A percentile compares a stretch with the other conserved stretches of the same genome.
Conservation (phyloP, 192 early-diverging fungal genomes). For the Podila epicladia region DNA sequence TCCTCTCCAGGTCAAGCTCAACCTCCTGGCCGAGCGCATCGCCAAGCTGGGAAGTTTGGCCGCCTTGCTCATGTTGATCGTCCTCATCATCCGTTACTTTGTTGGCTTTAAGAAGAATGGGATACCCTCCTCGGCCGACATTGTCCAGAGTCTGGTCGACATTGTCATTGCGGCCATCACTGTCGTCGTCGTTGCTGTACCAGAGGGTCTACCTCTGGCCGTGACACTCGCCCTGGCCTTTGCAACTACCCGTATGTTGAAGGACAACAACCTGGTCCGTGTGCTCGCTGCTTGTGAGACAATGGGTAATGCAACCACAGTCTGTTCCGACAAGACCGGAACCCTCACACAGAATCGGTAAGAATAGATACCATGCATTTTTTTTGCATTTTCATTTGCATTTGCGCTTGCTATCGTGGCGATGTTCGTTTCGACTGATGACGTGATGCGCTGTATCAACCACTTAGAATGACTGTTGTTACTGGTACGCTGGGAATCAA, state of each 20-base stretch:
- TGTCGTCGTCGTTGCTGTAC: constrained; percentile 96
- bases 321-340: constrained; percentile 99
- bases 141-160: constrained; percentile 73
- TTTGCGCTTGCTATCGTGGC: too few species aligned
- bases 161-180: constrained; percentile 94
- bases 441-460: neutral
- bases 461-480: constrained; percentile 89
- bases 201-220: constrained; percentile 97
- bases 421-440: neutral
- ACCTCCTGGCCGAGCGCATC: constrained; percentile 88
- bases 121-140: constrained; percentile 54
- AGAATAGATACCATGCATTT: neutral
- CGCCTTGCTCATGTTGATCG: constrained; percentile 87
- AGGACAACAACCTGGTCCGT: constrained; percentile 97
- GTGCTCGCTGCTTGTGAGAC: constrained; percentile 97
- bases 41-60: constrained; percentile 92
- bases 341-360: constrained; percentile 94
- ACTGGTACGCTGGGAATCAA: constrained; percentile 82
- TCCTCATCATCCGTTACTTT: constrained; percentile 89
- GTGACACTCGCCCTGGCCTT: constrained; percentile 96
- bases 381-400: neutral
- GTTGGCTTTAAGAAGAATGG: constrained; percentile 58
- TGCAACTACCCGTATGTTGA: constrained; percentile 94
- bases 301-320: constrained; percentile 98
- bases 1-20: constrained; percentile 93